Conservation (phyloP, 225 moss, liverwort and hornwort genomes). For the Bryum argenteum region DNA sequence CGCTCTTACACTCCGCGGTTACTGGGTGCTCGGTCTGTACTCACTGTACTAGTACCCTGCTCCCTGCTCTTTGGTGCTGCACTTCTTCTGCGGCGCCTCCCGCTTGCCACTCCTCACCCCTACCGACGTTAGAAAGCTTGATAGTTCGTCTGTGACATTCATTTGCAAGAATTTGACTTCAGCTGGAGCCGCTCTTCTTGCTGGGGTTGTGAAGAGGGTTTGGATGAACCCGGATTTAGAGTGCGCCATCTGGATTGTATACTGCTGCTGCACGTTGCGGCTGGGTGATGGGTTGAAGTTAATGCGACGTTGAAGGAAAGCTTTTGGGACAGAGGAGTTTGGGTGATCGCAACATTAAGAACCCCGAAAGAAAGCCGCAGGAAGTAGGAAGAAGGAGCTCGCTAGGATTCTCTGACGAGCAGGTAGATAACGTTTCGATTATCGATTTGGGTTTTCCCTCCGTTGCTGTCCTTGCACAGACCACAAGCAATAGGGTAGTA, state of each 20-base stretch:
- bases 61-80: slow-evolving; percentile 2
- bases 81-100: background rate
- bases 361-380: background rate
- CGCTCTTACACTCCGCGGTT: slow-evolving; percentile 12
- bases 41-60: background rate
- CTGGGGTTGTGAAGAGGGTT: background rate
- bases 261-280: slow-evolving; percentile 13
- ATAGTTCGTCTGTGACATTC: background rate
- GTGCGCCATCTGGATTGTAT: background rate
- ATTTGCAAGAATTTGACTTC: background rate
- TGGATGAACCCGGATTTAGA: background rate
- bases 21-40: background rate
- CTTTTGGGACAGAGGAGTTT: background rate
- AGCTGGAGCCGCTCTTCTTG: background rate
- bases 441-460: background rate
- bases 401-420: slow-evolving; percentile 1
- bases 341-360: background rate
- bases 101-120: background rate
- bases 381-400: background rate
- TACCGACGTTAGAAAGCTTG: slow-evolving; percentile 17
- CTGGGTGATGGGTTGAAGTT: slow-evolving; percentile 25
- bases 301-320: slow-evolving; percentile 11
- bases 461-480: background rate
- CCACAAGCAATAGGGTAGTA: background rate
- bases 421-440: slow-evolving; percentile 11